These are phyloP conservation scores for Edaphochlamys debaryana DNA, from an alignment of 139 green algal species.

Conservation along the genomic window DNA sequence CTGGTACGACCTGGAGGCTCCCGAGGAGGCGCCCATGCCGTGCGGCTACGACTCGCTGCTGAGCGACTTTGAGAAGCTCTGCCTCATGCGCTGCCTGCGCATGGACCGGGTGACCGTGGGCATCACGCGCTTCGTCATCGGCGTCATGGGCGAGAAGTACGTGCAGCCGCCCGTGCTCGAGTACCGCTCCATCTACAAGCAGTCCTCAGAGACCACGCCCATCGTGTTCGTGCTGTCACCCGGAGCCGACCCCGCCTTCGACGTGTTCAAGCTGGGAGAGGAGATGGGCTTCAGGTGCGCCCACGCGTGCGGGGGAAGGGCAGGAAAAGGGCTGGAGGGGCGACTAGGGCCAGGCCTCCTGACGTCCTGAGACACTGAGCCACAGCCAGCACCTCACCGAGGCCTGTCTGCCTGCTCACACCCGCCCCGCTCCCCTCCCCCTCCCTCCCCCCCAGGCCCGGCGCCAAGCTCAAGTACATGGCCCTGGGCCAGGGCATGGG, in stretches of 20 bases:
- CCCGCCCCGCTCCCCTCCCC: not conserved
- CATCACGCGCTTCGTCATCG: slow-evolving; percentile 79
- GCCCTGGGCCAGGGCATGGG: slow-evolving; percentile 93
- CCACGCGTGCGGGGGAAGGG: not conserved
- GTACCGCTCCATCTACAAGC: slow-evolving; percentile 78
- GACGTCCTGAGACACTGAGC: too few relatives aligned
- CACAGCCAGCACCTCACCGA: too few relatives aligned
- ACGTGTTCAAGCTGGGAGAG: slow-evolving; percentile 92
- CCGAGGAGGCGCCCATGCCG: slow-evolving; percentile 65
- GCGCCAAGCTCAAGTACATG: slow-evolving; percentile 93
- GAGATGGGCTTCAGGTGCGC: slow-evolving; percentile 81
- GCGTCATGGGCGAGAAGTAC: slow-evolving; percentile 75
- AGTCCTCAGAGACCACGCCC: slow-evolving; percentile 77
- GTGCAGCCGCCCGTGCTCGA: slow-evolving; percentile 83
- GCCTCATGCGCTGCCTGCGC: slow-evolving; percentile 85
- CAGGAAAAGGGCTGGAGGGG: not conserved
- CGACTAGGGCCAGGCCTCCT: too few relatives aligned
- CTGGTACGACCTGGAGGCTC: slow-evolving; percentile 79
- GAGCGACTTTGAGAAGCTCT: slow-evolving; percentile 82
- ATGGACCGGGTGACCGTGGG: slow-evolving; percentile 84
- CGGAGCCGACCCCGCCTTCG: slow-evolving; percentile 87
- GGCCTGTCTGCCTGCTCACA: too few relatives aligned
- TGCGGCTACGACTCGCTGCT: slow-evolving; percentile 64
- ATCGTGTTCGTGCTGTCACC: slow-evolving; percentile 93
- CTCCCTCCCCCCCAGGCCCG: slow-evolving; percentile 41